Conservation (phyloP, 139 green algal genomes). For the Chlorella ohadii region DNA sequence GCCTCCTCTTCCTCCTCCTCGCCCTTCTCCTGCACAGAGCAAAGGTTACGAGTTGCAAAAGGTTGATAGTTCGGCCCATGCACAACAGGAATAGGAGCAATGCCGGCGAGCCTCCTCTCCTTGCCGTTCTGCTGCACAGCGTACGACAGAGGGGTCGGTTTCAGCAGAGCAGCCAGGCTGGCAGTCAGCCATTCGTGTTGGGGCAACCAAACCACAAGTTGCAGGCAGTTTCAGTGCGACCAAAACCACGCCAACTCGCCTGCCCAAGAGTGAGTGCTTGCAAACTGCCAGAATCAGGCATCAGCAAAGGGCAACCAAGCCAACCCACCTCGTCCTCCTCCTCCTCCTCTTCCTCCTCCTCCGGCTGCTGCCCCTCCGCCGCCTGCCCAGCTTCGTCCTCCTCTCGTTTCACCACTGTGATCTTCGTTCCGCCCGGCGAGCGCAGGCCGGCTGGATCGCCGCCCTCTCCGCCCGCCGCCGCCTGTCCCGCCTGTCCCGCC, state of each 20-base stretch:
- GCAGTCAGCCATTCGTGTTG: too few relatives aligned
- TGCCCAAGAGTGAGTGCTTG: too few relatives aligned
- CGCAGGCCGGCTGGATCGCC: neutral
- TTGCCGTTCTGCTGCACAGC: too few relatives aligned
- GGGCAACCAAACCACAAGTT: too few relatives aligned
- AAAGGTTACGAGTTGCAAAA: neutral
- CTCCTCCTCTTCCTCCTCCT: slow-evolving; percentile 51
- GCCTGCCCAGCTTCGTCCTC: slow-evolving; percentile 32
- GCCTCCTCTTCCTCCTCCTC: slow-evolving; percentile 33
- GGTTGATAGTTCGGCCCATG: too few relatives aligned
- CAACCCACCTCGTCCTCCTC: slow-evolving; percentile 18
- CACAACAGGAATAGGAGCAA: too few relatives aligned
- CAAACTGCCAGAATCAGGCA: too few relatives aligned
- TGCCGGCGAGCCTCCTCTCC: too few relatives aligned
- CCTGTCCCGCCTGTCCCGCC: neutral
- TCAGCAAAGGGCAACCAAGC: neutral
- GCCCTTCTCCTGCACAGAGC: slow-evolving; percentile 35
- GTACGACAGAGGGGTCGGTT: too few relatives aligned
- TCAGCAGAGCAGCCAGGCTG: too few relatives aligned
- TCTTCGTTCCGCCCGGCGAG: neutral
- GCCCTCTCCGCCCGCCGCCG: neutral
- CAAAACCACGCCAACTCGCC: too few relatives aligned
- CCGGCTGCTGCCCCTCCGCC: slow-evolving; percentile 46
- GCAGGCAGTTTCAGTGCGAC: too few relatives aligned
- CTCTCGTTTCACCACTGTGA: slow-evolving; percentile 33